Base-by-base conservation (phyloP, 2,329 filamentous ascomycete species). In the Ambrosiella xylebori region DNA sequence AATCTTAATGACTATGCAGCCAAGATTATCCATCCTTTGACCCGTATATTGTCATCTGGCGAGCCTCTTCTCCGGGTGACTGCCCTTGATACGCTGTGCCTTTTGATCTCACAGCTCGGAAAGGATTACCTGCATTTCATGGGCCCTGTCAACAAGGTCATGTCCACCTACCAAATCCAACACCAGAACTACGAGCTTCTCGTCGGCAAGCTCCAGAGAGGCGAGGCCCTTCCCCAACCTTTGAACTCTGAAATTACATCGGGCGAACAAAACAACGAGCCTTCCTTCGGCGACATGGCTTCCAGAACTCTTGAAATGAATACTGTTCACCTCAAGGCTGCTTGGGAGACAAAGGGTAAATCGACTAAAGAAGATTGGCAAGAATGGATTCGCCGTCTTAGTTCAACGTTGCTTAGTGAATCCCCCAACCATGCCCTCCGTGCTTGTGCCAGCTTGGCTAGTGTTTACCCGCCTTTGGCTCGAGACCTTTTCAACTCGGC, bases 321-420 rank as follows among this genome's bases (percentile, higher is more conserved):
- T 64, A 89, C 95, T 55, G 90, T 97, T 62, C 94, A 98, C 73
- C 75, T 99, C 19, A 96, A 97, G 70, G 85, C 86, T 62, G 93
- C 94, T 0, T 99, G 93, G 93, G 93, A 97, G 65, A 93, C 94
- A 0, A 89, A 85, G 60, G 89, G 94, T 61, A 96, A 96, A 67
- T 96, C 91, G 0, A 99, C 93, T 8, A 89, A 90, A 65, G 93
- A 99, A 67, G 93, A 99, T 70, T 99, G 93, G 93, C 88, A 95
- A 65, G 93, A 99, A 69, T 99, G 93, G 93, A 88, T 98, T 71
- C 82, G 94, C 61, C 81, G 91, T 36, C 95, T 98, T 71, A 97
- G 91, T 67, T 91, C 95, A 39, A 95, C 95, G 58, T 76, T 98
- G 7, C 77, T 99, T 50, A 88, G 90, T 61, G 94, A 98, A 68